phyloP scores from a whole-genome alignment of 2,329 filamentous ascomycete species.

The Metarhizium rileyi region DNA sequence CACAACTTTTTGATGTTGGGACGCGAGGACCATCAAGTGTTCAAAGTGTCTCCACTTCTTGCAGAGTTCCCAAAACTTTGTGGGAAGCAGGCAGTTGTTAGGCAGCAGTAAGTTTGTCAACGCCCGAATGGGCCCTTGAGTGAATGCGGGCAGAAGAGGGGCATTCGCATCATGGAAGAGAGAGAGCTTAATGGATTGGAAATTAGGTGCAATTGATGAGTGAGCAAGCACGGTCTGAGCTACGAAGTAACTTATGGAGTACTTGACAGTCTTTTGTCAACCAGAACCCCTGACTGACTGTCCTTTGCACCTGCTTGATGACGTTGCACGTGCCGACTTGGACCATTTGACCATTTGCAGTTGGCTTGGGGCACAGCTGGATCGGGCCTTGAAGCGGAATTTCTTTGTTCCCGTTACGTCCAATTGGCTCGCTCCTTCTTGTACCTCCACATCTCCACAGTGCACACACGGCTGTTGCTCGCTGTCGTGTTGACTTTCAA shows the following conservation, averaged over 20 bases:
- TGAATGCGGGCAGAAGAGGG: not conserved
- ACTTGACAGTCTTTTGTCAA: no score
- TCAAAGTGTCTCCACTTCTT: not conserved
- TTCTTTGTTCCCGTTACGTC: constrained; percentile 9
- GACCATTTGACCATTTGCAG: not conserved
- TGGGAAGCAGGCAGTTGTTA: not conserved
- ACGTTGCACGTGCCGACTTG: not conserved
- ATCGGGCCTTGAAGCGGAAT: constrained; percentile 10
- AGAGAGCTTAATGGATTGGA: no score
- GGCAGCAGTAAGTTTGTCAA: not conserved
- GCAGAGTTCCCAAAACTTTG: no score
- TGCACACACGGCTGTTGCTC: no score
- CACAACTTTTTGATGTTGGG: no score
- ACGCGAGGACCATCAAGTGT: no score
- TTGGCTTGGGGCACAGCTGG: not conserved
- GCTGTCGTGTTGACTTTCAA: not conserved
- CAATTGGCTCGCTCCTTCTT: constrained; percentile 10
- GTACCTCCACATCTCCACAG: constrained; percentile 9
- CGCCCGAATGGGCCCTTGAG: not conserved
- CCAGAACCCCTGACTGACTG: no score
- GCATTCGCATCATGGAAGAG: not conserved
- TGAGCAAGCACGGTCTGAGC: no score
- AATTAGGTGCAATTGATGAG: not conserved
- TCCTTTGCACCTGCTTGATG: not conserved
- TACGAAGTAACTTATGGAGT: no score